phyloP scores from a whole-genome alignment of 768 basidiomycete genomes.

The Holtermannia corniformis region DNA sequence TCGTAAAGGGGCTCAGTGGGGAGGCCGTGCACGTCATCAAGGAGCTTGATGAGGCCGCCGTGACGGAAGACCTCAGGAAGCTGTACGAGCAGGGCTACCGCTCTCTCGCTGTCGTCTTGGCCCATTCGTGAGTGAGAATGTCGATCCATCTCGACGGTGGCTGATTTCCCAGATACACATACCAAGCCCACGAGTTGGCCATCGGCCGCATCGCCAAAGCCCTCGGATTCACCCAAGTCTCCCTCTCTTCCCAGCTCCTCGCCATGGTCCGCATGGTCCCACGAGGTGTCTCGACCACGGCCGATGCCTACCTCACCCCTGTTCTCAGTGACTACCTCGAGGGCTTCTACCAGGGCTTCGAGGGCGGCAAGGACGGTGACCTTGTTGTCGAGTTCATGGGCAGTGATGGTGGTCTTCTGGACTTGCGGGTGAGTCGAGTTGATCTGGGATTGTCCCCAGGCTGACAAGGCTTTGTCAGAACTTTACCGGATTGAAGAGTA shows the following conservation, averaged over 20 bases:
- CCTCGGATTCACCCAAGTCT: conserved; percentile 83
- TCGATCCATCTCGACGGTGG: not conserved
- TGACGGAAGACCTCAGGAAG: conserved; percentile 56
- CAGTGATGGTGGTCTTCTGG: conserved; percentile 53
- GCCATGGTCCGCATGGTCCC: conserved; percentile 58
- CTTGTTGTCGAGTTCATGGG: conserved; percentile 85
- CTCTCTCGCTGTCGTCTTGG: conserved; percentile 77
- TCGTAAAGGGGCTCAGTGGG: conserved; percentile 73
- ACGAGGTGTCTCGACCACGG: conserved; percentile 81
- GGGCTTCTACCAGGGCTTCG: conserved; percentile 84
- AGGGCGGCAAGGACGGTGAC: conserved; percentile 48
- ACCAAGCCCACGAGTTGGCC: conserved; percentile 68
- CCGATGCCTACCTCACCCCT: conserved; percentile 91
- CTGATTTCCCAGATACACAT: conserved; percentile 47
- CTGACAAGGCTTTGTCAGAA: conserved; percentile 59
- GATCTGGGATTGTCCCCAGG: conserved; percentile 51
- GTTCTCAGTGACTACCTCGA: conserved; percentile 74
- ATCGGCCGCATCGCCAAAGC: conserved; percentile 64
- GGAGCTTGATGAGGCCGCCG: conserved; percentile 55
- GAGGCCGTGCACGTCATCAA: conserved; percentile 79
- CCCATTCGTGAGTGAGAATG: conserved; percentile 62
- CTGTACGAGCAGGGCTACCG: conserved; percentile 76
- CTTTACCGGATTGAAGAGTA: conserved; percentile 86
- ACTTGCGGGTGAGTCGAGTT: conserved; percentile 18
- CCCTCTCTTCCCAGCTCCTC: conserved; percentile 55